Base-by-base conservation (phyloP, 345 rosid genomes). In the Camelina neglecta region DNA sequence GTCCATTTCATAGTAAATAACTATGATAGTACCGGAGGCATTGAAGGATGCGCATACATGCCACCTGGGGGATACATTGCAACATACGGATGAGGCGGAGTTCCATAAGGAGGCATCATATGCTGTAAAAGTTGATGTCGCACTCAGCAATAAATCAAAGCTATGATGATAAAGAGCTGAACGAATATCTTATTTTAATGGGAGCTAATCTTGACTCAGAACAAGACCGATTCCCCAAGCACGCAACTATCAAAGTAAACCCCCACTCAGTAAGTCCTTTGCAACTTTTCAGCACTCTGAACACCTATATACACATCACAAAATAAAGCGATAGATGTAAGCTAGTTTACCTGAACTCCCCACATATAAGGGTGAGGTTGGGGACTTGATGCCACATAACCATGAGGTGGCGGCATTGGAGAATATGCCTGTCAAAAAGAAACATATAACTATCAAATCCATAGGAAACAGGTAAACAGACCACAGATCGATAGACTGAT, bases 281-380 rank as follows among this genome's bases (percentile, higher is more conserved):
- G 44, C 38, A 67, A 31, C 54, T 42, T 54, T 15, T 51, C 20
- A 59, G 45, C 55, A 68, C 39, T 56, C 31, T 50, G 29, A 75
- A 15, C 47, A 45, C 11, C 5, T 35, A 62, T 39, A 49, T 24
- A 39, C 4, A 58, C 78, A 67, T 69, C 20, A 20, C 9, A 44
- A 3, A 12, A 7, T 47, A 21, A 20, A 47, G 65, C 51, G 7
- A 35, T 18, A 51, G 7, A 24, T 9, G 15, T 47, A 64, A 69
- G 71, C 59, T 8, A 55, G 65, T 21, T 60, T 84, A 95, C 99
- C 97, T 95, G 99, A 75, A 95, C 99, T 3, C 99, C 98, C 99
- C 99, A 95, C 99, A 95, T 92, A 74, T 95, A 95, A 69, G 99
- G 97, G 71, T 85, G 98, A 78, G 97, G 90, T 82, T 95, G 99